Evolutionary conservation across 139 green algal genomes (phyloP), one percentile per base, ranked within the genome.

Genomic region (Closterium sp.): DNA sequence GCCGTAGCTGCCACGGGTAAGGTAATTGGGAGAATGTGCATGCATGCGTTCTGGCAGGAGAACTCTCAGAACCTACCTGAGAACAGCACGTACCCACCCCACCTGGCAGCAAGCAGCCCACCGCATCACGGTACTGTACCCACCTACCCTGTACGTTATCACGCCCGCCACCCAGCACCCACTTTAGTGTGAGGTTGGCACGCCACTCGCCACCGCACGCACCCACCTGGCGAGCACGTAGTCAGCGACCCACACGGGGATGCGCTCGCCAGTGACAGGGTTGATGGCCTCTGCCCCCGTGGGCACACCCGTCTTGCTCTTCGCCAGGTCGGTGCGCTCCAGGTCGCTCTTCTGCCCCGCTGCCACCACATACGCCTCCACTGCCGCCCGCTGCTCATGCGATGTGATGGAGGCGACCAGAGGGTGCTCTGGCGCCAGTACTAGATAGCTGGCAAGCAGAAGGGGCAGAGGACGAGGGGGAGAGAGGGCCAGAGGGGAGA

Each of bases 211-310:
- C n/a, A n/a, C n/a, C n/a, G n/a, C n/a, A n/a, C n/a, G n/a, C 9
- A 87, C 85, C 1, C 85, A 94, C 92, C 89, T 91, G 50, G 97
- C 98, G 24, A 99, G 96, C 92, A 99, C 98, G 88, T 99, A 99
- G 94, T 99, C 98, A 1, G 98, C 98, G 42, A 99, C 97, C 97
- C 97, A 99, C 34, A 99, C 94, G 17, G 98, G 97, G 19, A 99
- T 89, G 1, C 10, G 24, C 92, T 97, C 96, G 1, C 97, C 96
- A 2, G 96, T 99, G 19, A 95, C 96, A 0, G 98, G 98, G 93
- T 99, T 98, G 9, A 97, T 89, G 0, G 97, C 97, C 88, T 97
- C 97, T 31, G 95, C 95, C 79, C 98, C 98, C 62, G 97, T 99
- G 93, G 97, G 97, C 29, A 99, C 97, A 2, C 98, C 98, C 19